These are phyloP conservation scores for Craterostigma plantagineum DNA, from an alignment of 257 asterid genomes.

Conservation along the genomic window DNA sequence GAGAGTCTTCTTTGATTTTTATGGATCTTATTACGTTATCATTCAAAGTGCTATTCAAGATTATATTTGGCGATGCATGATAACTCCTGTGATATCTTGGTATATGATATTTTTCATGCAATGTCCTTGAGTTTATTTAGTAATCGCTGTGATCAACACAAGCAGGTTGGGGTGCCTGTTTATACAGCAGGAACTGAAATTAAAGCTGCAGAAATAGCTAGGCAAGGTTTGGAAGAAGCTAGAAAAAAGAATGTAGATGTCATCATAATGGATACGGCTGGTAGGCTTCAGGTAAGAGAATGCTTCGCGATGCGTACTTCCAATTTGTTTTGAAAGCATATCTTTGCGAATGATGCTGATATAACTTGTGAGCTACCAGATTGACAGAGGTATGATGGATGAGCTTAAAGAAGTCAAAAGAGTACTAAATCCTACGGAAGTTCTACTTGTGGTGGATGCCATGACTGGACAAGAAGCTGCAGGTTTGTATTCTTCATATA, in stretches of 20 bases:
- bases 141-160: slow-evolving; percentile 7
- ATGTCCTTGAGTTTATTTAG: slow-evolving; percentile 6
- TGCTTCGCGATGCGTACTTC: slow-evolving; percentile 8
- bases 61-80: too few species aligned
- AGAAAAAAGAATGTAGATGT: slow-evolving; percentile 62
- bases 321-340: not conserved
- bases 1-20: too few species aligned
- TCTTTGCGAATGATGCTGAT: not conserved
- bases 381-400: slow-evolving; percentile 89
- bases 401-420: slow-evolving; percentile 86
- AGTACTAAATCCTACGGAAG: slow-evolving; percentile 76
- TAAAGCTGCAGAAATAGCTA: slow-evolving; percentile 90
- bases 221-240: slow-evolving; percentile 80
- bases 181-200: slow-evolving; percentile 80
- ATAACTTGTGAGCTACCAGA: slow-evolving; percentile 25
- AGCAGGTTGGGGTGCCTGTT: slow-evolving; percentile 92
- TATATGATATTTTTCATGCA: not conserved
- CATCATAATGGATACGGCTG: slow-evolving; percentile 99
- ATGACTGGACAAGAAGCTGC: slow-evolving; percentile 99
- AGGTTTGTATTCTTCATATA: slow-evolving; percentile 24
- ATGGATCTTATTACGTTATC: too few species aligned
- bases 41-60: too few species aligned
- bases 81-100: too few species aligned
- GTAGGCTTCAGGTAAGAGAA: slow-evolving; percentile 80
- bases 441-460: slow-evolving; percentile 95